These are phyloP conservation scores for Termitomyces sp. DNA, from an alignment of 768 basidiomycete species.

Conservation along the genomic window DNA sequence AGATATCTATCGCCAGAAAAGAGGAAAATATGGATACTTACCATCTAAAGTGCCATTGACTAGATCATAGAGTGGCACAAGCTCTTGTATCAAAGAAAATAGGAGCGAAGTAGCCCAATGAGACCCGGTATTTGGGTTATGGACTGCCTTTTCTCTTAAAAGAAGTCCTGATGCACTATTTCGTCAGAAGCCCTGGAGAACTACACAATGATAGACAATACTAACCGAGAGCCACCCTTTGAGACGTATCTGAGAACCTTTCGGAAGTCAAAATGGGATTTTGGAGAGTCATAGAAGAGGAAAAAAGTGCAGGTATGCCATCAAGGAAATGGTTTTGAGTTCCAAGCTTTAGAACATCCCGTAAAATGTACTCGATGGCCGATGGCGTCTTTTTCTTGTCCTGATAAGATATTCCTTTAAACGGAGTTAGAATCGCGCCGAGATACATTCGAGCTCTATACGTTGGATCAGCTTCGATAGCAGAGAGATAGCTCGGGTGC, in stretches of 20 bases:
- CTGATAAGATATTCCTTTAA: constrained; percentile 49
- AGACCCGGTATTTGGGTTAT: constrained; percentile 56
- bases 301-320: constrained; percentile 67
- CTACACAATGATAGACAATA: constrained; percentile 2
- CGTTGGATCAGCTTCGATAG: constrained; percentile 33
- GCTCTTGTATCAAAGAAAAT: constrained; percentile 73
- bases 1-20: neutral
- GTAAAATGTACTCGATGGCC: constrained; percentile 66
- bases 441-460: constrained; percentile 68
- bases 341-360: constrained; percentile 84
- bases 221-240: constrained; percentile 60
- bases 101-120: constrained; percentile 72
- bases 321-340: constrained; percentile 73
- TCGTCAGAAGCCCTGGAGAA: constrained; percentile 1
- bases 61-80: constrained; percentile 50
- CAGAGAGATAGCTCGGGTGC: constrained; percentile 45
- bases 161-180: constrained; percentile 46
- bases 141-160: constrained; percentile 63
- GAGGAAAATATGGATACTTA: constrained; percentile 22
- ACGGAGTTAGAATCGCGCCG: constrained; percentile 75
- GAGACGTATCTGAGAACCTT: constrained; percentile 35
- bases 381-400: constrained; percentile 64
- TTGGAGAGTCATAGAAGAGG: constrained; percentile 43
- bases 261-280: constrained; percentile 29
- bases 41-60: constrained; percentile 38